Base-by-base conservation (phyloP, 192 early-diverging fungal genomes). In the Coemansia biformis region DNA sequence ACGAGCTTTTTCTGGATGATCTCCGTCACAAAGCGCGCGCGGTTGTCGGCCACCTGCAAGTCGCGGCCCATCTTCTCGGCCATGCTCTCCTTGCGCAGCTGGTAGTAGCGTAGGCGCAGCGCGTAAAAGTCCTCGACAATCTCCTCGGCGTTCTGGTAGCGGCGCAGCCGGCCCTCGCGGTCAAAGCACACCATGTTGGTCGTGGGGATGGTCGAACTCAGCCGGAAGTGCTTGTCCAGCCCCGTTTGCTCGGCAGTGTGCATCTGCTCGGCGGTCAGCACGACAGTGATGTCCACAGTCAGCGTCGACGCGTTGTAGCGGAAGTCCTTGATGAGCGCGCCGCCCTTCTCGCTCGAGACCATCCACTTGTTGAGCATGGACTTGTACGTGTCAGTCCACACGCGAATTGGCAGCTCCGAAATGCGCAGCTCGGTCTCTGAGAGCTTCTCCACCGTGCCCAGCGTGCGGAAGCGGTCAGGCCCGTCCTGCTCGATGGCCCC, bases 161-260 rank as follows among this genome's bases (percentile, higher is more conserved):
- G 90, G 43, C 81, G 78, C 43, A 99, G 81, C 8, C 88, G 82
- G 16, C 89, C 91, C 22, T 91, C 72, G 16, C 77, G 67, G 76
- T 99, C 90, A 60, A 96, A 96, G 66, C 91, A 94, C 5, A 96
- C 90, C 80, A 99, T 83, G 64, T 99, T 99, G 15, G 80, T 80
- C 0, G 89, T 94, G 4, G 83, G 57, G 31, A 99, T 77, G 16
- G 78, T 69, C 9, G 77, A 68, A 11, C 69, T 63, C 7, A 93
- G 60, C 67, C 91, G 93, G 59, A 99, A 90, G 28, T 70, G 63
- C 46, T 88, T 90, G 43, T 88, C 83, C 15, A 96, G 57, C 1
- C 91, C 96, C 38, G 91, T 83, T 12, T 66, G 50, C 51, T 87
- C 83, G 1, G 86, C 90, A 33, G 80, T 64, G 3, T 52, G 58